Conservation (phyloP, 1,139 yeast genomes). For the Keqinozyma sinolaborantium region DNA sequence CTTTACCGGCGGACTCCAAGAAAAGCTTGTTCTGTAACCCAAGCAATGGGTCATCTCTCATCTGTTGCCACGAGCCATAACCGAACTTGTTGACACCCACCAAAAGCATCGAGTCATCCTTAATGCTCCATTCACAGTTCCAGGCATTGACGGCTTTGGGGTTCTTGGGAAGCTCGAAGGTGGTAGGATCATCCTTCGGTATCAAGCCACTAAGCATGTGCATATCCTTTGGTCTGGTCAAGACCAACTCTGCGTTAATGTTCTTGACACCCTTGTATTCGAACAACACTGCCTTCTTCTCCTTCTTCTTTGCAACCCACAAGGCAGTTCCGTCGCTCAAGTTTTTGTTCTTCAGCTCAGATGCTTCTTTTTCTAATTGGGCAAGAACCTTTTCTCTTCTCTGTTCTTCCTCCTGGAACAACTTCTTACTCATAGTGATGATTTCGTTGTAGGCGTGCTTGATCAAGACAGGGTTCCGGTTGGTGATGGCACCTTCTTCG, state of each 20-base stretch:
- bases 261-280: constrained; percentile 87
- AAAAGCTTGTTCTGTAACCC: constrained; percentile 83
- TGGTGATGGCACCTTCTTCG: constrained; percentile 85
- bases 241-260: constrained; percentile 83
- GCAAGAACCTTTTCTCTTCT: constrained; percentile 55
- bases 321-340: constrained; percentile 40
- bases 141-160: constrained; percentile 89
- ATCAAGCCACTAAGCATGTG: constrained; percentile 56
- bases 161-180: constrained; percentile 52
- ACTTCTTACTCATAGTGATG: constrained; percentile 55
- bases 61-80: constrained; percentile 92
- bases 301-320: constrained; percentile 65
- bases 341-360: constrained; percentile 47
- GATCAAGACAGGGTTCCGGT: constrained; percentile 80
- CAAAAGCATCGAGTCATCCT: constrained; percentile 82
- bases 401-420: constrained; percentile 64
- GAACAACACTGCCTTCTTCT: constrained; percentile 81
- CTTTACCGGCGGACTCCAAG: constrained; percentile 34
- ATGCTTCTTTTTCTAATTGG: constrained; percentile 60
- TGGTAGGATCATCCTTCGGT: constrained; percentile 54
- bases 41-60: constrained; percentile 90
- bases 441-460: constrained; percentile 75
- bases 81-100: constrained; percentile 92
- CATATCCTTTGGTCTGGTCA: constrained; percentile 83
- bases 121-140: constrained; percentile 82